phyloP scores from a whole-genome alignment of 2,329 filamentous ascomycete genomes.

The Ceratocystis colombiana region DNA sequence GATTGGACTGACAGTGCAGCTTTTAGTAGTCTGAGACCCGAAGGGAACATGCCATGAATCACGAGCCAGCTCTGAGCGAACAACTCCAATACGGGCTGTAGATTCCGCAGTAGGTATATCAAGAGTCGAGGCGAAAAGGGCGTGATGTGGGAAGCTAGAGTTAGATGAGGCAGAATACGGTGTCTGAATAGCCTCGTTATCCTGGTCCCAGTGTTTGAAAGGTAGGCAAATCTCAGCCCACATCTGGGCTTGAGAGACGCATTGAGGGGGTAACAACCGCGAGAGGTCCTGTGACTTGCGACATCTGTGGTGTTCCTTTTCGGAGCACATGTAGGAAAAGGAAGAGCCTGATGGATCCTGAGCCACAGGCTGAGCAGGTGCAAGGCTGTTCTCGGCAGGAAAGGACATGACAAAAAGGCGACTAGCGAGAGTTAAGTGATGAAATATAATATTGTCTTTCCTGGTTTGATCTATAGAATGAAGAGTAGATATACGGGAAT shows the following conservation, averaged over 20 bases:
- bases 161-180: background rate
- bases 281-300: background rate
- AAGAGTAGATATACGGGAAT: no score
- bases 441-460: no score
- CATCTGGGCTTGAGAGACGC: background rate
- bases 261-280: background rate
- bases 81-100: background rate
- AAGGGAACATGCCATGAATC: background rate
- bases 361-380: background rate
- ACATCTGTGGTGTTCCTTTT: background rate
- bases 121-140: conserved; percentile 11
- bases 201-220: conserved; percentile 17
- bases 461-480: no score
- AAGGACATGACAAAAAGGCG: background rate
- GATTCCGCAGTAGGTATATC: conserved; percentile 7
- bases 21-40: background rate
- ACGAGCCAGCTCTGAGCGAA: background rate
- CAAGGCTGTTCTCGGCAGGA: background rate
- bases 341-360: background rate
- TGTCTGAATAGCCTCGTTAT: background rate
- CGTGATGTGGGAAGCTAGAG: conserved; percentile 3
- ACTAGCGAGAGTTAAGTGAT: background rate
- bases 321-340: no score
- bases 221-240: conserved; percentile 10
- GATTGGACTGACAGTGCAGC: conserved; percentile 10